phyloP scores from a whole-genome alignment of 805 yeast species.

The Metschnikowia reukaufii region DNA sequence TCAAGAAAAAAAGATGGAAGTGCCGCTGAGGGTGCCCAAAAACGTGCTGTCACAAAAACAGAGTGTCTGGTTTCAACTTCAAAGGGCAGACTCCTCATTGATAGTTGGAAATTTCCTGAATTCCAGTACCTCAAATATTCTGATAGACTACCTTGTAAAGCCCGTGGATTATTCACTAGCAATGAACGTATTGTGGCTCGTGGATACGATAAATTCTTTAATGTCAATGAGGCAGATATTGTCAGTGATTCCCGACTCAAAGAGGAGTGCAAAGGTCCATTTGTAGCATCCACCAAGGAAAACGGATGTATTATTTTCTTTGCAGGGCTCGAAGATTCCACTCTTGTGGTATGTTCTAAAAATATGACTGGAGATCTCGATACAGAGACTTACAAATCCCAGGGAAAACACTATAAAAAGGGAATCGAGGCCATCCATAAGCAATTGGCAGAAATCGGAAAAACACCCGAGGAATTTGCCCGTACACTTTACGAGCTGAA shows the following conservation, averaged over 20 bases:
- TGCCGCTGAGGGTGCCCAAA: background rate
- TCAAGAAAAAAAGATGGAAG: constrained; percentile 5
- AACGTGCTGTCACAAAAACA: constrained; percentile 12
- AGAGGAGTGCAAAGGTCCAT: constrained; percentile 65
- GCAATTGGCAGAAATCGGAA: constrained; percentile 48
- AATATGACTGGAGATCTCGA: constrained; percentile 70
- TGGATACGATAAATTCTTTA: constrained; percentile 95
- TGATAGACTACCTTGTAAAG: constrained; percentile 62
- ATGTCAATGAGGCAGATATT: constrained; percentile 56
- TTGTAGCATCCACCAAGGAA: constrained; percentile 76
- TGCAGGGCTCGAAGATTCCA: constrained; percentile 73
- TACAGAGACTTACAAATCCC: constrained; percentile 5
- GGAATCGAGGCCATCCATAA: constrained; percentile 59
- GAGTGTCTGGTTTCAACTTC: constrained; percentile 19
- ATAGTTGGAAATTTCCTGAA: constrained; percentile 81
- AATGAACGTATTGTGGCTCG: constrained; percentile 60
- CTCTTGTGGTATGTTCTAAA: constrained; percentile 84
- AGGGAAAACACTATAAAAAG: constrained; percentile 69
- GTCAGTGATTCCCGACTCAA: constrained; percentile 6
- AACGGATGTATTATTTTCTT: constrained; percentile 92
- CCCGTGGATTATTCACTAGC: constrained; percentile 79
- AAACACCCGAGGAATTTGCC: constrained; percentile 54
- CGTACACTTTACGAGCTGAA: constrained; percentile 47
- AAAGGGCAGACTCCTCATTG: constrained; percentile 15
- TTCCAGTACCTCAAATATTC: constrained; percentile 74